Evolutionary conservation across 257 asterid species (phyloP), one percentile per base, ranked within the genome.

Genomic region (Phtheirospermum japonicum): DNA sequence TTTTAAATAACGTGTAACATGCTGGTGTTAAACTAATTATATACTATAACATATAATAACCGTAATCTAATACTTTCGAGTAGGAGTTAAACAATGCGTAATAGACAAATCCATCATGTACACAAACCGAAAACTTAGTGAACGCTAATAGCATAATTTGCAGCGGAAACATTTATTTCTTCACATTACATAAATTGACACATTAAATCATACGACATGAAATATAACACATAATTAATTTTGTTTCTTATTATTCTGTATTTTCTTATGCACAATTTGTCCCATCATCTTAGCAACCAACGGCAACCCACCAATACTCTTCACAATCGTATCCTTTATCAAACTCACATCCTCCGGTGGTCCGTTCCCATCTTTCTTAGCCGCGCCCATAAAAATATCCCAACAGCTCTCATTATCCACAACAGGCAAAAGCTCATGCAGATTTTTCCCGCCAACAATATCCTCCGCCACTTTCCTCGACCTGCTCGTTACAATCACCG

Each of bases 231-330:
- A n/a, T n/a, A n/a, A n/a, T n/a, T 23, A 23, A 23, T 3, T 23
- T 23, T 23, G 2, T 23, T 23, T 23, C 33, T 5, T 45, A 6
- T 61, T 4, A 6, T 61, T 4, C 5, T 3, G 19, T 7, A 62
- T 46, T 4, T 57, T 31, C 51, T 46, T 16, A 19, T 39, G 53
- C 67, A 20, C 59, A 56, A 65, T 68, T 63, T 74, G 45, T 30
- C 80, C 85, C 76, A 82, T 64, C 77, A 74, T 74, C 69, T 74
- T 79, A 50, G 88, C 83, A 39, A 70, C 65, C 36, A 82, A 39
- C 32, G 88, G 88, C 55, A 82, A 65, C 0, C 82, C 74, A 5
- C 53, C 72, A 50, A 79, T 73, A 12, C 68, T 74, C 11, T 51
- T 32, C 37, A 73, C 58, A 8, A 76, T 69, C 0, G 17, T 0